Conservation (phyloP, 139 green algal species). For the Pleodorina starrii region DNA sequence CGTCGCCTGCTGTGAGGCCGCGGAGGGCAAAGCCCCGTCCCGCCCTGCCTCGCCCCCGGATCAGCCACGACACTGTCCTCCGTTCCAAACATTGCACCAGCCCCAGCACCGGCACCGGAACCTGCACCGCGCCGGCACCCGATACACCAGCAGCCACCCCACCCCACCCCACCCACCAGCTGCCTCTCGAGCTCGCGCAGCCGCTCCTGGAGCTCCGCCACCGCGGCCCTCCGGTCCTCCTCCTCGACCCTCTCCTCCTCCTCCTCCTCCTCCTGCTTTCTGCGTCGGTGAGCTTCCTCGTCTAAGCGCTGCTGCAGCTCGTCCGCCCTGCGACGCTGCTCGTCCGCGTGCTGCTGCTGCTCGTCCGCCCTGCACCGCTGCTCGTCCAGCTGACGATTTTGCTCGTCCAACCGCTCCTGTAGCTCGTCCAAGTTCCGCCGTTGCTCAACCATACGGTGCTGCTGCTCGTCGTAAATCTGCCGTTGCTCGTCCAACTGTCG, state of each 20-base stretch:
- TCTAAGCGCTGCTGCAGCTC: background rate
- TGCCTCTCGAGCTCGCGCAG: background rate
- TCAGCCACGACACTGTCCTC: no score
- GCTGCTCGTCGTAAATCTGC: background rate
- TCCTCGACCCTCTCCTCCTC: background rate
- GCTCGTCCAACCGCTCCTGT: background rate
- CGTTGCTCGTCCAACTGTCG: background rate
- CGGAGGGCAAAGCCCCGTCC: no score
- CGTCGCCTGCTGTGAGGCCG: no score
- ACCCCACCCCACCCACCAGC: conserved; percentile 1
- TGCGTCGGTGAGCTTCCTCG: background rate
- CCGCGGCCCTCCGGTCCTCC: background rate
- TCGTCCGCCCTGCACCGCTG: background rate
- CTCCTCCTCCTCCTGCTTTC: background rate
- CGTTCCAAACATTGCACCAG: no score
- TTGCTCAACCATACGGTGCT: background rate
- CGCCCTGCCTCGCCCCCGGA: no score
- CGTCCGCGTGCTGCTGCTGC: background rate
- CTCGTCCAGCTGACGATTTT: background rate
- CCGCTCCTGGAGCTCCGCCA: background rate
- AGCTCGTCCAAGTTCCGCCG: background rate
- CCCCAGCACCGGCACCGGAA: no score
- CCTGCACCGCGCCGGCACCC: no score
- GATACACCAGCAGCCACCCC: background rate
- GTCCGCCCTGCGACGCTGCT: background rate